A percentile compares a stretch with the other conserved stretches of the same genome.
Conservation (phyloP, 768 basidiomycete genomes). For the Gelatoporia subvermispora region DNA sequence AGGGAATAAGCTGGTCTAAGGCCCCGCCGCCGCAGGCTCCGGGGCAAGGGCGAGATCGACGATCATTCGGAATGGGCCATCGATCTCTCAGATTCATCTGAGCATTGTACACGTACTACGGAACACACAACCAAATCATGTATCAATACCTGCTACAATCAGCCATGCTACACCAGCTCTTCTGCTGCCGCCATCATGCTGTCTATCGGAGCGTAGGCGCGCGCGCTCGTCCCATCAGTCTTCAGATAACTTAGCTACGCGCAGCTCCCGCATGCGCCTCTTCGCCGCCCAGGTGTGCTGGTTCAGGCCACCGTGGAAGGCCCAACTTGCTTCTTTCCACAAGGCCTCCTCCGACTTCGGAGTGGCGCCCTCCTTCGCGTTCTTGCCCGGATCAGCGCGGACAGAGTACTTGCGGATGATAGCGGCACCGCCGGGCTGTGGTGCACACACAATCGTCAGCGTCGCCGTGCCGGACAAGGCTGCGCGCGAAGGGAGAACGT, state of each 20-base stretch:
- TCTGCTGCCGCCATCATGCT: too few species aligned
- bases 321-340: constrained; percentile 50
- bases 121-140: too few species aligned
- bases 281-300: constrained; percentile 60
- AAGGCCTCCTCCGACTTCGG: background rate
- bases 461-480: background rate
- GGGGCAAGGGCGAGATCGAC: background rate
- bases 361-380: background rate
- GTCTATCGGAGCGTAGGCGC: too few species aligned
- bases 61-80: background rate
- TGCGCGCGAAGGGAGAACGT: constrained; percentile 23
- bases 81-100: too few species aligned
- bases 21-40: too few species aligned
- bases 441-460: background rate
- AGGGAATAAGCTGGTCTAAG: background rate
- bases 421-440: constrained; percentile 57
- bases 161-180: too few species aligned
- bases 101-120: too few species aligned
- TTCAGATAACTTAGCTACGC: constrained; percentile 37
- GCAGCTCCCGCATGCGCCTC: constrained; percentile 41
- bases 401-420: constrained; percentile 49
- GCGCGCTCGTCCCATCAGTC: too few species aligned
- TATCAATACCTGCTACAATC: too few species aligned
- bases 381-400: constrained; percentile 5
- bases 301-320: constrained; percentile 70